A percentile compares a stretch with the other conserved stretches of the same genome.
These are phyloP conservation scores for Wilcoxina mikolae DNA, from an alignment of 495 filamentous ascomycete species.

Conservation along the genomic window DNA sequence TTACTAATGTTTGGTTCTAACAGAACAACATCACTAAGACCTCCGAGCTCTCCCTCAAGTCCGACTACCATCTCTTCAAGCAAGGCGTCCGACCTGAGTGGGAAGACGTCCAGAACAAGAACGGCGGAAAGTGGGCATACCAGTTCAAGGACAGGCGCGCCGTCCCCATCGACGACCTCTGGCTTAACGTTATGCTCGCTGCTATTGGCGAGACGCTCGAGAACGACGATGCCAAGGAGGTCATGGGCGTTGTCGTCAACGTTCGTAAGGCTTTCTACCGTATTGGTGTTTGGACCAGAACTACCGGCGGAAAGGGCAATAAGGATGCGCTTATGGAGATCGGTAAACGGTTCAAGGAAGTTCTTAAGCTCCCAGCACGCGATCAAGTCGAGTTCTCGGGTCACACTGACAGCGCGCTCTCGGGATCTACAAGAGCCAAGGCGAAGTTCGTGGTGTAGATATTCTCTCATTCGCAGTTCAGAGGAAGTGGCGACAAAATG, in stretches of 20 bases:
- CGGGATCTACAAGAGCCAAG: conserved; percentile 85
- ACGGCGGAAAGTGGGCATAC: conserved; percentile 96
- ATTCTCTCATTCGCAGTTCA: not conserved
- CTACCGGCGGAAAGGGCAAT: conserved; percentile 13
- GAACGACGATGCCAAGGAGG: conserved; percentile 80
- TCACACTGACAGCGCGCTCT: conserved; percentile 84
- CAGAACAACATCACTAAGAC: conserved; percentile 98
- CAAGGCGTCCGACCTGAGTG: conserved; percentile 90
- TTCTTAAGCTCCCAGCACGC: conserved; percentile 55
- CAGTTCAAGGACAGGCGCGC: conserved; percentile 88
- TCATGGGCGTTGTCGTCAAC: conserved; percentile 99
- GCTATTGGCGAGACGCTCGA: conserved; percentile 98
- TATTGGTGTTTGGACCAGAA: conserved; percentile 47
- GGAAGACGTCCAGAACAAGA: conserved; percentile 97
- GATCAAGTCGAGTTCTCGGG: conserved; percentile 89
- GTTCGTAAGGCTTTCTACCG: conserved; percentile 96
- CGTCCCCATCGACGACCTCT: conserved; percentile 84
- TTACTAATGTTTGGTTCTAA: not conserved
- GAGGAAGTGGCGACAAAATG: not conserved
- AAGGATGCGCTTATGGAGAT: conserved; percentile 69
- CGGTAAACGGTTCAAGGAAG: conserved; percentile 78
- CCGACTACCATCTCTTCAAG: conserved; percentile 99
- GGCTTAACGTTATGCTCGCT: conserved; percentile 90
- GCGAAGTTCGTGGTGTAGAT: conserved; percentile 72
- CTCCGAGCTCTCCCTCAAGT: conserved; percentile 89